Evolutionary conservation across 768 basidiomycete genomes (phyloP), one percentile per base, ranked within the genome.

Genomic region (Cystofilobasidium capitatum): DNA sequence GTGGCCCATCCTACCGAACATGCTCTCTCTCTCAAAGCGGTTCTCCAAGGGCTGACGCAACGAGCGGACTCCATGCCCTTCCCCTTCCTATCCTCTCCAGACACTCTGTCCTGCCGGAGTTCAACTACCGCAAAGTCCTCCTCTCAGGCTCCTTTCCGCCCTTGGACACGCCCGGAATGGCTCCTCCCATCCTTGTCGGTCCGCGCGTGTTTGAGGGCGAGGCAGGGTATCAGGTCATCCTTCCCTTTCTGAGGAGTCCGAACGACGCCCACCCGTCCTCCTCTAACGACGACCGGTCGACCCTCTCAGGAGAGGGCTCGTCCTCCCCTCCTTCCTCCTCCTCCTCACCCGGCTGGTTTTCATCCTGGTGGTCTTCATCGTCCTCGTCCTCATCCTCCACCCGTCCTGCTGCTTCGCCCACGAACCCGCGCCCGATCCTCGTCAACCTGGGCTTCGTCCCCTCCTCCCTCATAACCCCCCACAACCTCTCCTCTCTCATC

Each of bases 391-490:
- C n/a, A n/a, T n/a, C n/a, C n/a, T n/a, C n/a, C n/a, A n/a, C n/a
- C n/a, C n/a, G n/a, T n/a, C n/a, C n/a, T n/a, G n/a, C n/a, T n/a
- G n/a, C n/a, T n/a, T n/a, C n/a, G n/a, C 35, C 35, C 31, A 59
- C n/a, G 22, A 12, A 13, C 16, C 57, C 65, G 87, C 71, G 90
- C 88, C 45, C 91, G 1, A 80, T 99, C 39, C 81, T 98, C 26
- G 88, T 99, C 60, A 89, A 98, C 78, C 85, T 93, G 47, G 96
- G 96, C 0, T 98, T 97, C 77, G 82, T 99, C 31, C 75, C 82
- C 47, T 81, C 81, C 57, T 85, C 86, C 36, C 44, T 69, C 49
- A 64, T 59, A 35, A 69, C 71, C 10, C 66, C 66, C 40, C 20
- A 69, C 6, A 40, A 55, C 33, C 42, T 44, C 2, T 22, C 24